Evolutionary conservation across 2,329 filamentous ascomycete species (phyloP).

Genomic region (Plenodomus tracheiphilus): DNA sequence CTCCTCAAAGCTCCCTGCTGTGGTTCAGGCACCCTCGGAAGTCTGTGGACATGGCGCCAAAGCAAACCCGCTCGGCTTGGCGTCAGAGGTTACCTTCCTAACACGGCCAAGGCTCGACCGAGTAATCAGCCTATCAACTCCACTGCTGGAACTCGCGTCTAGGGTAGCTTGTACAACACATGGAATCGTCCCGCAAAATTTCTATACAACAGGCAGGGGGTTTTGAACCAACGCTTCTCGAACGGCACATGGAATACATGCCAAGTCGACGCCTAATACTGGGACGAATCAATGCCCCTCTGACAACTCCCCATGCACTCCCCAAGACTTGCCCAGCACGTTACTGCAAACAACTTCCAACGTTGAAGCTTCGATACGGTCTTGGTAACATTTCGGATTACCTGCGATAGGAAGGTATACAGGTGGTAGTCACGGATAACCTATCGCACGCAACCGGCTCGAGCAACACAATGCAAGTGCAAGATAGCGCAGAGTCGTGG

Average conservation of each 20-base stretch:
- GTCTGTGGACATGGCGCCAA: slow-evolving; percentile 9
- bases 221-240: neutral
- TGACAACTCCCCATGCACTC: slow-evolving; percentile 16
- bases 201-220: neutral
- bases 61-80: slow-evolving; percentile 17
- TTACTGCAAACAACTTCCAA: slow-evolving; percentile 16
- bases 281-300: slow-evolving; percentile 16
- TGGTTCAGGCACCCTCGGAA: slow-evolving; percentile 2
- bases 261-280: slow-evolving; percentile 17
- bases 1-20: neutral
- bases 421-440: slow-evolving; percentile 16
- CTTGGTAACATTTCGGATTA: slow-evolving; percentile 27
- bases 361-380: slow-evolving; percentile 22
- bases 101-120: slow-evolving; percentile 6
- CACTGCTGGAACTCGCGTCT: slow-evolving; percentile 1
- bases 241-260: slow-evolving; percentile 9
- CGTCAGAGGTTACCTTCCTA: slow-evolving; percentile 19
- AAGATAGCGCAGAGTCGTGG: slow-evolving; percentile 1
- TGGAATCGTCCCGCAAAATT: slow-evolving; percentile 5
- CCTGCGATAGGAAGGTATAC: slow-evolving; percentile 42
- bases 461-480: slow-evolving; percentile 7
- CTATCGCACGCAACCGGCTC: slow-evolving; percentile 16
- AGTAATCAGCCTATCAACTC: slow-evolving; percentile 12
- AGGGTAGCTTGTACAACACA: slow-evolving; percentile 4
- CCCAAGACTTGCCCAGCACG: slow-evolving; percentile 23